Evolutionary conservation across 202 grass and related monocot species (phyloP).

Genomic region (Musa balbisiana): DNA sequence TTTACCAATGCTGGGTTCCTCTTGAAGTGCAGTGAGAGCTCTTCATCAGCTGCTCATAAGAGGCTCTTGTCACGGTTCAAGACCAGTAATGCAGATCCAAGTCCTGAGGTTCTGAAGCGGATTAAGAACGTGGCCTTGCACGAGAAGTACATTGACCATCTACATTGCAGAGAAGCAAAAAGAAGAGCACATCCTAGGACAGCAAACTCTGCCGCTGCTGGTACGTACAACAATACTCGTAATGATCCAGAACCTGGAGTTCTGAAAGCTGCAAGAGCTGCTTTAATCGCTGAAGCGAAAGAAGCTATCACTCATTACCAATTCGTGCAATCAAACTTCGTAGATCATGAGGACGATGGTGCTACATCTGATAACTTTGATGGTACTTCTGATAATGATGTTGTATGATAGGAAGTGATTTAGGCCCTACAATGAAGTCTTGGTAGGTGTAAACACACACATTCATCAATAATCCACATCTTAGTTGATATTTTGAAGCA

Average conservation of each 20-base stretch:
- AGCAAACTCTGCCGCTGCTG: conserved; percentile 20
- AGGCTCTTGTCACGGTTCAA: conserved; percentile 32
- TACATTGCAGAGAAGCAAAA: conserved; percentile 47
- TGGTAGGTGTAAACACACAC: background rate
- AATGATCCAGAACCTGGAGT: conserved; percentile 23
- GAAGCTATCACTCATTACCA: conserved; percentile 56
- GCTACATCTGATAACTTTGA: background rate
- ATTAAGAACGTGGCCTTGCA: conserved; percentile 66
- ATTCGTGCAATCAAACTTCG: conserved; percentile 43
- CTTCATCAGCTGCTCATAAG: conserved; percentile 23
- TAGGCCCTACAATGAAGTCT: background rate
- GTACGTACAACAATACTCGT: conserved; percentile 16
- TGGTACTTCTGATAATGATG: background rate
- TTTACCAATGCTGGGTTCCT: conserved; percentile 13
- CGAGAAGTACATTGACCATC: conserved; percentile 80
- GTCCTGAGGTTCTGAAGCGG: conserved; percentile 62
- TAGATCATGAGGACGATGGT: conserved; percentile 24
- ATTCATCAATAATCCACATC: background rate
- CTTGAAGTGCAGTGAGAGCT: conserved; percentile 27
- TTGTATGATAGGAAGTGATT: background rate
- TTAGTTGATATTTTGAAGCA: background rate
- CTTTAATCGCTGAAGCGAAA: conserved; percentile 65
- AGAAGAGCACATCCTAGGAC: conserved; percentile 33
- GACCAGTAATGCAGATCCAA: conserved; percentile 33
- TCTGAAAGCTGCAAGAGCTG: conserved; percentile 46